Percentiles rank a stretch among this genome's conserved stretches.
Evolutionary conservation across 2,329 filamentous ascomycete genomes (phyloP).

Genomic region (Didymosphaeria variabile): DNA sequence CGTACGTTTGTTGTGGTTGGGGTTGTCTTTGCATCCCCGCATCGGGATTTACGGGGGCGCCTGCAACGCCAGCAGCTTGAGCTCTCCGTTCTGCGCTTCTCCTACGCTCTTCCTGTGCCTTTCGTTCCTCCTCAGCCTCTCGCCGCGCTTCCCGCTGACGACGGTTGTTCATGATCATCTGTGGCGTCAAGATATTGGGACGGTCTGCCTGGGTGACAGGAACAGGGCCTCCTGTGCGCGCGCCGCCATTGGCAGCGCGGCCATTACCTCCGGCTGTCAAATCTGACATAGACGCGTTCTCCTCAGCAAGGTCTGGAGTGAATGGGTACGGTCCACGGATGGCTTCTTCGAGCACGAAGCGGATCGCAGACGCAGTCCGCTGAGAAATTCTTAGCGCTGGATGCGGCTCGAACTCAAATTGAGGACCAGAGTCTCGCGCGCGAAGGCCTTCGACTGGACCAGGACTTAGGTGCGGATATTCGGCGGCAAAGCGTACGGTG

Average conservation of each 20-base stretch:
- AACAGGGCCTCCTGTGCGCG: constrained; percentile 61
- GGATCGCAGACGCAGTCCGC: constrained; percentile 86
- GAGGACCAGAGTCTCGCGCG: constrained; percentile 24
- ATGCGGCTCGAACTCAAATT: constrained; percentile 54
- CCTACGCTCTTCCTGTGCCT: constrained; percentile 60
- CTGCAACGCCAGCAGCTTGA: constrained; percentile 63
- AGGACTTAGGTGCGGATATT: constrained; percentile 37
- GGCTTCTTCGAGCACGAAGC: constrained; percentile 91
- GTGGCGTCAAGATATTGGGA: constrained; percentile 78
- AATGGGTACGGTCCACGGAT: constrained; percentile 83
- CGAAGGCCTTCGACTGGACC: constrained; percentile 42
- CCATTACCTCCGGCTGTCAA: constrained; percentile 70
- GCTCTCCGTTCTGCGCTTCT: constrained; percentile 68
- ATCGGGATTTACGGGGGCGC: constrained; percentile 42
- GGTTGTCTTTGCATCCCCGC: constrained; percentile 39
- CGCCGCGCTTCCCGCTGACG: constrained; percentile 78
- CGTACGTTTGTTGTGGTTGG: constrained; percentile 38
- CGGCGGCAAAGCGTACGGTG: constrained; percentile 46
- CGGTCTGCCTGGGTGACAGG: constrained; percentile 61
- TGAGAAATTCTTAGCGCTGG: constrained; percentile 77
- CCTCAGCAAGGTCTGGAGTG: constrained; percentile 84
- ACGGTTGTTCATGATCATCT: constrained; percentile 90
- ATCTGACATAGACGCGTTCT: constrained; percentile 92
- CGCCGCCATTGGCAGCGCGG: constrained; percentile 65
- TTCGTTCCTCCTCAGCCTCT: constrained; percentile 63